These are phyloP conservation scores for Hsuehochloa calcarea DNA, from an alignment of 176 grass and related monocot species.

Conservation along the genomic window DNA sequence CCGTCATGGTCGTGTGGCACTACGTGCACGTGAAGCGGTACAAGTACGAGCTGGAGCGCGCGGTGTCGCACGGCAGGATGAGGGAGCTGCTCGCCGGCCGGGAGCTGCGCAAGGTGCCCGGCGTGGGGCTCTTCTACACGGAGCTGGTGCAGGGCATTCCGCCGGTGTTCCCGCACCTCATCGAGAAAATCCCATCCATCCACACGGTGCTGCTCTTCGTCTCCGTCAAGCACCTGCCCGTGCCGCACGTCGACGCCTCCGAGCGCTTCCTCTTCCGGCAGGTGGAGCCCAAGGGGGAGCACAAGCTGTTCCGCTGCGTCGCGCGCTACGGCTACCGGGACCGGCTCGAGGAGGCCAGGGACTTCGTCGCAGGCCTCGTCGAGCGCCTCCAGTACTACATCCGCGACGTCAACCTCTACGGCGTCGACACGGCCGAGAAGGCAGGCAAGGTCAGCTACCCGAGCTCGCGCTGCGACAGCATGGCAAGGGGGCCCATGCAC, in stretches of 20 bases:
- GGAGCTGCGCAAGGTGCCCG: slow-evolving; percentile 40
- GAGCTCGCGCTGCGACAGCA: slow-evolving; percentile 56
- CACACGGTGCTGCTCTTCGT: slow-evolving; percentile 71
- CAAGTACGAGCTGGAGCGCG: slow-evolving; percentile 49
- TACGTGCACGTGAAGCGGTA: slow-evolving; percentile 63
- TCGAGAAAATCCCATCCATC: slow-evolving; percentile 61
- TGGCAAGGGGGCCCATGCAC: background rate
- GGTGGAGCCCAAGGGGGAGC: background rate
- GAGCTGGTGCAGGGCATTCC: slow-evolving; percentile 85
- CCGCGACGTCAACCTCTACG: slow-evolving; percentile 54
- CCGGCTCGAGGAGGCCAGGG: slow-evolving; percentile 47
- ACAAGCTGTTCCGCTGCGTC: slow-evolving; percentile 60
- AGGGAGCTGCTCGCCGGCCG: slow-evolving; percentile 21
- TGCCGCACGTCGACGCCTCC: slow-evolving; percentile 42
- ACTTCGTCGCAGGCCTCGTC: slow-evolving; percentile 40
- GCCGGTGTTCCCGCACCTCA: slow-evolving; percentile 66
- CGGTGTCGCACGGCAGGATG: slow-evolving; percentile 37
- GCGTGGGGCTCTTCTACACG: slow-evolving; percentile 68
- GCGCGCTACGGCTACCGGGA: slow-evolving; percentile 78
- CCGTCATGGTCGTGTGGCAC: slow-evolving; percentile 73
- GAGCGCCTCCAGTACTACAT: slow-evolving; percentile 60
- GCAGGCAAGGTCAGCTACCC: slow-evolving; percentile 43
- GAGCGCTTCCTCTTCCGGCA: slow-evolving; percentile 76
- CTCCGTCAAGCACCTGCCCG: slow-evolving; percentile 69
- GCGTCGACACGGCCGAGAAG: background rate